Conservation (phyloP, 2,329 filamentous ascomycete genomes). For the Pyricularia pennisetigena region DNA sequence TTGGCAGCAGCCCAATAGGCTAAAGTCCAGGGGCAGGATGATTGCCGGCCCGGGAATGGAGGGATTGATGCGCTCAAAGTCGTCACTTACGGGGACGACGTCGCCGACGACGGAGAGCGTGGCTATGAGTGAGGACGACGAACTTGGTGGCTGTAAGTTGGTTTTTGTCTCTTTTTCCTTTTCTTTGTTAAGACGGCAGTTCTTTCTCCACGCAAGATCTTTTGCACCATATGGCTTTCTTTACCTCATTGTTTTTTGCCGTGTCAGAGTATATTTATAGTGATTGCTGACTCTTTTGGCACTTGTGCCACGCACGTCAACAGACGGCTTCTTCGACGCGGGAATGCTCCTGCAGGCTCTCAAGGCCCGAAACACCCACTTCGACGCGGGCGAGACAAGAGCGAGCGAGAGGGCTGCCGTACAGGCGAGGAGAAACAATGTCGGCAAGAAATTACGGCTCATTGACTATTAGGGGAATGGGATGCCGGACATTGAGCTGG, state of each 20-base stretch:
- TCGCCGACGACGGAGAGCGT: constrained; percentile 61
- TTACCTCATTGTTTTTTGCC: neutral
- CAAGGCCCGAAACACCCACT: constrained; percentile 55
- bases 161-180: constrained; percentile 9
- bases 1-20: constrained; percentile 28
- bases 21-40: constrained; percentile 65
- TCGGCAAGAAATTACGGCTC: constrained; percentile 65
- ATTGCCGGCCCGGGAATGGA: constrained; percentile 47
- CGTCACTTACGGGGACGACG: constrained; percentile 38
- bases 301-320: neutral
- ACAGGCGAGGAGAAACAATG: constrained; percentile 50
- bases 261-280: constrained; percentile 13
- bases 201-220: neutral
- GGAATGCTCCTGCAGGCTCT: constrained; percentile 88
- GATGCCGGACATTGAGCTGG: neutral
- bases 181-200: constrained; percentile 9
- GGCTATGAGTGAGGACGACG: constrained; percentile 72
- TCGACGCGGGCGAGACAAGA: constrained; percentile 40
- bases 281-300: constrained; percentile 10
- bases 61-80: constrained; percentile 25
- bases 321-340: constrained; percentile 96
- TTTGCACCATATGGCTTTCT: too few relatives aligned
- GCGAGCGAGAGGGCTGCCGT: constrained; percentile 50
- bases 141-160: constrained; percentile 83
- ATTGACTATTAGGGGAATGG: constrained; percentile 43